Percentiles rank a stretch among this genome's conserved stretches.
phyloP scores from a whole-genome alignment of 306 rosid species.

The Albizia julibrissin region DNA sequence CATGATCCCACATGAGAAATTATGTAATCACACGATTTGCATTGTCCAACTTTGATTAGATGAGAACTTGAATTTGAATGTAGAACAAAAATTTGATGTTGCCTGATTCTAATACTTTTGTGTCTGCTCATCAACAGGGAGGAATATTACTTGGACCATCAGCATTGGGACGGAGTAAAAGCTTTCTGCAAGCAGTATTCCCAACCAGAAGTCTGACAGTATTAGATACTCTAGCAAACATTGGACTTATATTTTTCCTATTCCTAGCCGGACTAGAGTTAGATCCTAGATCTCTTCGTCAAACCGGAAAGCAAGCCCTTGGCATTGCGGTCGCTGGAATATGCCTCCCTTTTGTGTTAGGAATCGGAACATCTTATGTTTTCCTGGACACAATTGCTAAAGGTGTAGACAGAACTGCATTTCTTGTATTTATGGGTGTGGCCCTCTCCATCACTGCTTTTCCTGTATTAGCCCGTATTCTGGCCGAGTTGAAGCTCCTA shows the following conservation, averaged over 20 bases:
- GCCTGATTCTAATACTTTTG: not conserved
- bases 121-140: slow-evolving; percentile 55
- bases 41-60: not conserved
- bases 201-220: slow-evolving; percentile 77
- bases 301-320: slow-evolving; percentile 65
- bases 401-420: slow-evolving; percentile 53
- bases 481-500: slow-evolving; percentile 85
- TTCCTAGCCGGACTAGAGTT: slow-evolving; percentile 80
- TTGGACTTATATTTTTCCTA: slow-evolving; percentile 82
- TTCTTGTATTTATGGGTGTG: slow-evolving; percentile 88
- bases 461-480: slow-evolving; percentile 86
- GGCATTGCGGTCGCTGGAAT: slow-evolving; percentile 80
- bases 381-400: slow-evolving; percentile 62
- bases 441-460: slow-evolving; percentile 91
- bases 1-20: not conserved
- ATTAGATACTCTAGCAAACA: slow-evolving; percentile 86
- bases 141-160: slow-evolving; percentile 89
- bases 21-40: not conserved
- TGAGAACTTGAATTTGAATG: slow-evolving; percentile 9
- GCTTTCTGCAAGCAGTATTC: slow-evolving; percentile 59
- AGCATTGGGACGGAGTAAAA: slow-evolving; percentile 73
- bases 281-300: slow-evolving; percentile 64
- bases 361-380: slow-evolving; percentile 77
- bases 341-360: slow-evolving; percentile 70
- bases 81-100: not conserved